Conservation (phyloP, 768 basidiomycete genomes). For the Paxillus rubicundulus region DNA sequence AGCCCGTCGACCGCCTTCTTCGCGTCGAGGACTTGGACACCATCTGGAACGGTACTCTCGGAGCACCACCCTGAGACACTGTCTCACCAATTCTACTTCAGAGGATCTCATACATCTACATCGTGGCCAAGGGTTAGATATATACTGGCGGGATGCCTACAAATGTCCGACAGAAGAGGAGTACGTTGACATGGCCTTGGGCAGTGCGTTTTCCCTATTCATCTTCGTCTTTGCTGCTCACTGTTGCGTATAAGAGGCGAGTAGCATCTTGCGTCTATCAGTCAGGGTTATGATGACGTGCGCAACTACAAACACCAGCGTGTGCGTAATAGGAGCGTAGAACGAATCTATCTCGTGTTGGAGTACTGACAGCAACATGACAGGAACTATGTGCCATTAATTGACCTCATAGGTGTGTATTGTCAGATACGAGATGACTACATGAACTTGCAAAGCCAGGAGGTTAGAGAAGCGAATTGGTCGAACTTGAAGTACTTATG, state of each 20-base stretch:
- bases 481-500: neutral
- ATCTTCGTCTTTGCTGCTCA: neutral
- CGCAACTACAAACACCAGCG: conserved; percentile 50
- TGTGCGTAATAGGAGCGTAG: conserved; percentile 41
- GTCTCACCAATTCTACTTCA: neutral
- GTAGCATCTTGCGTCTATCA: conserved; percentile 84
- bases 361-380: neutral
- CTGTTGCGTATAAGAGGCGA: conserved; percentile 62
- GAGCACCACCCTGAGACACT: conserved; percentile 1
- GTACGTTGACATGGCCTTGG: conserved; percentile 90
- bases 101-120: conserved; percentile 75
- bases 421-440: conserved; percentile 94
- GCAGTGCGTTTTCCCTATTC: conserved; percentile 61
- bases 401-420: conserved; percentile 83
- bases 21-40: conserved; percentile 52
- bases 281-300: conserved; percentile 96
- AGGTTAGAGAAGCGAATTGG: conserved; percentile 41
- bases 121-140: conserved; percentile 86
- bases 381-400: conserved; percentile 83
- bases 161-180: conserved; percentile 89
- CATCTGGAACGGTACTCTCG: conserved; percentile 62
- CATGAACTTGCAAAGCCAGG: conserved; percentile 81
- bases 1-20: conserved; percentile 19
- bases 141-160: conserved; percentile 86
- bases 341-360: neutral